These are phyloP conservation scores for Boeremia lycopersici DNA, from an alignment of 2,329 filamentous ascomycete genomes.

Conservation along the genomic window DNA sequence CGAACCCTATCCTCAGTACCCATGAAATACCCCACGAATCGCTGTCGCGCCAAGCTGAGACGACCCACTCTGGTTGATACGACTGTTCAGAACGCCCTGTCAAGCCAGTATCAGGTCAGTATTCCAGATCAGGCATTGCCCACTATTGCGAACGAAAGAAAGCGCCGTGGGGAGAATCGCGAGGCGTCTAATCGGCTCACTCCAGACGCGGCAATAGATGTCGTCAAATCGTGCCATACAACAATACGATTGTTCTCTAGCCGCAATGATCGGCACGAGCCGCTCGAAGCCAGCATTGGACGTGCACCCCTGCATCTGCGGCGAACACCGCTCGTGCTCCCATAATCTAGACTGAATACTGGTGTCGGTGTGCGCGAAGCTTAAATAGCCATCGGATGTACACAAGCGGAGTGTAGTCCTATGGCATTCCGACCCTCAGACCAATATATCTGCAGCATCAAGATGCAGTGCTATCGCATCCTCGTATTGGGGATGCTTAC, in stretches of 20 bases:
- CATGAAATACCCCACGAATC: neutral
- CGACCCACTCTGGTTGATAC: neutral
- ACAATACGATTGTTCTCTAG: too few relatives aligned
- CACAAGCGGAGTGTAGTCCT: neutral
- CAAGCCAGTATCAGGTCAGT: neutral
- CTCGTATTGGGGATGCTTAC: neutral
- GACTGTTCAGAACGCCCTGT: neutral
- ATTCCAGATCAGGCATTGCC: neutral
- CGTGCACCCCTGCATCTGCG: conserved; percentile 1
- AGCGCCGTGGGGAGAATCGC: too few relatives aligned
- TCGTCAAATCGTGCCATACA: too few relatives aligned
- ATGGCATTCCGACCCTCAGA: too few relatives aligned
- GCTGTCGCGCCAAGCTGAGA: neutral
- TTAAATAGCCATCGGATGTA: neutral
- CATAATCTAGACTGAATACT: neutral
- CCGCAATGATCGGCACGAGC: too few relatives aligned
- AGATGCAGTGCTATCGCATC: neutral
- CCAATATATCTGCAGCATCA: neutral
- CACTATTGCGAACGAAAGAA: too few relatives aligned
- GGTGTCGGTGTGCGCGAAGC: neutral
- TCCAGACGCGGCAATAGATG: too few relatives aligned
- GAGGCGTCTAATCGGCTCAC: too few relatives aligned
- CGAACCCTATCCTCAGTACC: neutral
- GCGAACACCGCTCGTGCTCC: neutral
- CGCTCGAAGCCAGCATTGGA: neutral